Evolutionary conservation across 371 early-diverging fungal species (phyloP), one percentile per base, ranked within the genome.

Genomic region (Mucor velutinosus): DNA sequence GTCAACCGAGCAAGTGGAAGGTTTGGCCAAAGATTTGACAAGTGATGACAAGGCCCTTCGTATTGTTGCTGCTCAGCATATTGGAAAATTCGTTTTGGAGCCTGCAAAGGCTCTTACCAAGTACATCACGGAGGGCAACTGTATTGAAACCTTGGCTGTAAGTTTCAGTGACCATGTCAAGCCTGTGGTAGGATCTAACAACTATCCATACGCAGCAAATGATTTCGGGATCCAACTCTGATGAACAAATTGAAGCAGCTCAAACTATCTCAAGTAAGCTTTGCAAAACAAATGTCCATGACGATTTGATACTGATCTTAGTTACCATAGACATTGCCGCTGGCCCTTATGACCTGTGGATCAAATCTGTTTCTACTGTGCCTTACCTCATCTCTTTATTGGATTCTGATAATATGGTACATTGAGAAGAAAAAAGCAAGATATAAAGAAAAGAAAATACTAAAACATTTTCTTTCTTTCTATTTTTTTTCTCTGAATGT

Each of bases 201-300:
- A 41, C 6, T 25, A n/a, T 57, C 1, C 37, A 55, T 11, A 0
- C 43, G 14, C 55, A 73, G 73, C 62, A 62, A 58, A 69, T 73
- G 73, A 32, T 73, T 21, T 51, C 66, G 4, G 60, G 69, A 6
- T 25, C 85, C 2, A 85, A 90, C 57, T 67, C 83, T 1, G 89
- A 89, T n/a, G 89, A 89, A 56, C 85, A 85, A 66, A 72, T 88
- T 8, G 83, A 87, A 60, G 85, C 87, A n/a, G 76, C 85, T 7
- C 86, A 88, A 71, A 88, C 89, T 12, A 79, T 92, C 30, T 90
- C 92, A 21, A 91, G 89, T 83, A 86, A 79, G 5, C 37, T 0
- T 41, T 35, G 37, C 37, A 35, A 33, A 12, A 12, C 37, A 35
- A 12, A 17, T 17, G 41, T 11, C 11, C 41, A 17, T 17, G 17